Evolutionary conservation across 2,329 filamentous ascomycete genomes (phyloP), one percentile per base, ranked within the genome.

Genomic region (Verticillium nubilum): DNA sequence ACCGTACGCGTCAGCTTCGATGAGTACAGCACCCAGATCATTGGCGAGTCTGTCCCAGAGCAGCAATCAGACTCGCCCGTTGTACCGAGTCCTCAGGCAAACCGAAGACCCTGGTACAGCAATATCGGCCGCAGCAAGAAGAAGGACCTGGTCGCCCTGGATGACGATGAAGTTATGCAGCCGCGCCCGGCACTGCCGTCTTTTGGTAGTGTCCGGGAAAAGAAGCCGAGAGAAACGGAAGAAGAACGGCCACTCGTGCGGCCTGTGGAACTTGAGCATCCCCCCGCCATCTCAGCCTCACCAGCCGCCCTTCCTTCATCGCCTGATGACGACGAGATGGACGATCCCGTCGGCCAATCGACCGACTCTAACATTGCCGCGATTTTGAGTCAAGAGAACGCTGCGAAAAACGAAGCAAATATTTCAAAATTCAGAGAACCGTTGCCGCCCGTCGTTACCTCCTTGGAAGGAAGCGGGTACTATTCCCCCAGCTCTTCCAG

Each of bases 1-100:
- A 83, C 80, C 42, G 83, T 84, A 1, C 80, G 90, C 26, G 90
- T 93, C 54, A 97, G 92, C 74, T 97, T 92, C 68, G 88, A 91
- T 63, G 88, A 91, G 56, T 81, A 82, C 33, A 79, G 74, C n/a
- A 82, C 80, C 9, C 74, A 82, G 10, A 74, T 85, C 2, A 78
- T 85, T 25, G 82, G 80, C 6, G 78, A 85, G 57, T 72, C 79
- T 10, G 73, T 73, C 7, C 67, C 71, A 10, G 64, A 70, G 4
- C 66, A 71, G 2, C 71, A 76, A 52, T 64, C 70, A 1, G 77
- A 78, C 7, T 76, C 78, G 1, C 72, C 78, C 4, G 61, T 74
- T 23, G 57, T 73, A 2, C 64, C 70, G 35, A 78, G 75, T 61
- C 73, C 78, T 4, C 69, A 74, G 62, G 73, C 70, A 66, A 66